Conservation (phyloP, 441 rosid species). For the Corymbia citriodora region DNA sequence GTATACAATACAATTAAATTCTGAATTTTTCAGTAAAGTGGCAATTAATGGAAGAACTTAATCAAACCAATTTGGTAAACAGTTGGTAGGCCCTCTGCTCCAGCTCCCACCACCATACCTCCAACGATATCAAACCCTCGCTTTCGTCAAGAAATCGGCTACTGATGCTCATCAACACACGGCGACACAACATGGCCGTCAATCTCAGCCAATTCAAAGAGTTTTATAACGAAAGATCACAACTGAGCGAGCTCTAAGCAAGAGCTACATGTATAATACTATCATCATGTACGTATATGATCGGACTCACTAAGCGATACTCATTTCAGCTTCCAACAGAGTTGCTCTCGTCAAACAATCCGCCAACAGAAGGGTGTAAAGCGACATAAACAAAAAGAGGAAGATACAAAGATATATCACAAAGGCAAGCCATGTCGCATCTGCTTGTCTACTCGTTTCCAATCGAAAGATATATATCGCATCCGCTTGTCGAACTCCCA, state of each 20-base stretch:
- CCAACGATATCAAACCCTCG: neutral
- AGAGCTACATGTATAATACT: neutral
- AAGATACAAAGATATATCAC: neutral
- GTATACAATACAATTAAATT: no score
- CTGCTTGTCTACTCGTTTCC: neutral
- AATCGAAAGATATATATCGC: neutral
- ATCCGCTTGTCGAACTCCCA: neutral
- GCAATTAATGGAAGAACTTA: no score
- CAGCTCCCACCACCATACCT: neutral
- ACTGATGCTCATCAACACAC: neutral
- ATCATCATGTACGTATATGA: neutral
- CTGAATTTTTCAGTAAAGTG: no score
- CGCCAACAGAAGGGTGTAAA: neutral
- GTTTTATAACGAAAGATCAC: neutral
- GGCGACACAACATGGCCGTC: rapidly evolving
- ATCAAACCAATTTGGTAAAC: no score
- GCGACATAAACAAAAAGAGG: neutral
- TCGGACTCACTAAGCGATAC: neutral
- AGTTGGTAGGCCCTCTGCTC: no score
- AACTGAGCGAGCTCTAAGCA: neutral
- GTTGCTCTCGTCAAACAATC: neutral
- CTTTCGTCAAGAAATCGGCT: neutral
- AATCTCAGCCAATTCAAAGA: neutral
- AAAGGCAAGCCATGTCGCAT: neutral
- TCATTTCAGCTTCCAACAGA: neutral